Percentiles rank a stretch among this genome's conserved stretches.
phyloP scores from a whole-genome alignment of 257 asterid species.

The Catharanthus roseus region DNA sequence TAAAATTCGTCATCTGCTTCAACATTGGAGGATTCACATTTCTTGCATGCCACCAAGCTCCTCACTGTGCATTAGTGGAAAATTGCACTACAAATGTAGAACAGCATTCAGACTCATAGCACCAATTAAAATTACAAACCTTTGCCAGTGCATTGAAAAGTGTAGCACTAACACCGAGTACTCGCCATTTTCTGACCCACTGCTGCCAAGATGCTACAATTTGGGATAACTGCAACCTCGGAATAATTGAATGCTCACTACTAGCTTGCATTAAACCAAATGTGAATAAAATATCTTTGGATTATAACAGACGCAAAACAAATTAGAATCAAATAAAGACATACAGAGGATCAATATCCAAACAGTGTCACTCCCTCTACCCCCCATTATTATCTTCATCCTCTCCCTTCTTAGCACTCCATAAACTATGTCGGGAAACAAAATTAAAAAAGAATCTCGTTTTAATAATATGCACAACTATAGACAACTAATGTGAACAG shows the following conservation, averaged over 20 bases:
- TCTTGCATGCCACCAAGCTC: neutral
- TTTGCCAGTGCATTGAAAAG: constrained; percentile 96
- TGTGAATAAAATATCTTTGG: neutral
- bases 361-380: neutral
- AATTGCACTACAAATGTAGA: neutral
- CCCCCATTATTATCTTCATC: neutral
- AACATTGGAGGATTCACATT: neutral
- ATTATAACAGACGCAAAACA: neutral
- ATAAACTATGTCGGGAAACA: neutral
- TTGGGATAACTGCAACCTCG: constrained; percentile 87
- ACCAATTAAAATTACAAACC: constrained; percentile 29
- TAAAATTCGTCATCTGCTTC: neutral
- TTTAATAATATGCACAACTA: neutral
- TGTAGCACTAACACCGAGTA: constrained; percentile 99
- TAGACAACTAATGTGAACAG: neutral
- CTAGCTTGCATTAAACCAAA: constrained; percentile 63
- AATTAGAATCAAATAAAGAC: neutral
- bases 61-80: neutral
- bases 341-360: constrained; percentile 2
- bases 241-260: constrained; percentile 89
- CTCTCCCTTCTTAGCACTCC: neutral
- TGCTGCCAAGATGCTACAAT: constrained; percentile 96
- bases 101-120: constrained; percentile 8
- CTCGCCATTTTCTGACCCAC: constrained; percentile 99
- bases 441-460: neutral